Evolutionary conservation across 2,329 filamentous ascomycete genomes (phyloP).

Genomic region (Talaromyces piceae): DNA sequence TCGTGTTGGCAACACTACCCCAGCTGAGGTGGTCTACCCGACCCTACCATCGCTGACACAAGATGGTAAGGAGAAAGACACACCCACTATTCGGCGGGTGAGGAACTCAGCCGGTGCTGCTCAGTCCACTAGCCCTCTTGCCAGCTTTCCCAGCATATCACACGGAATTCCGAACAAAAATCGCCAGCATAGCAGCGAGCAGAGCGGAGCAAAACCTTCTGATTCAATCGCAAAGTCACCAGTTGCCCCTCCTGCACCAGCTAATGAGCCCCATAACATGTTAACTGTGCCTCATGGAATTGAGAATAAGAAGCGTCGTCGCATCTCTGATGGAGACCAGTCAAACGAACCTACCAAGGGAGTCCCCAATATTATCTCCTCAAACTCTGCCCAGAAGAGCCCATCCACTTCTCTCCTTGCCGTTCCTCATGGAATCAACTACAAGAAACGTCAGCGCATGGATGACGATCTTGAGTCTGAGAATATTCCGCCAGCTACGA

Average conservation of each 20-base stretch:
- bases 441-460: slow-evolving; percentile 21
- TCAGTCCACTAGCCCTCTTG: slow-evolving; percentile 15
- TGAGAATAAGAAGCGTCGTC: slow-evolving; percentile 23
- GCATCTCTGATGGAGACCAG: slow-evolving; percentile 12
- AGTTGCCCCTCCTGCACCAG: slow-evolving; percentile 7
- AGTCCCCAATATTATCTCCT: slow-evolving; percentile 15
- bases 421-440: slow-evolving; percentile 31
- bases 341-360: slow-evolving; percentile 14
- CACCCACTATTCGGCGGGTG: slow-evolving; percentile 36
- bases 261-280: slow-evolving; percentile 13
- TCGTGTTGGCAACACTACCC: slow-evolving; percentile 13
- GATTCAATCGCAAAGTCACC: neutral
- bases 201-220: neutral
- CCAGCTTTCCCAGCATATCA: slow-evolving; percentile 27
- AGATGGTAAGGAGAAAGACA: slow-evolving; percentile 19
- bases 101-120: slow-evolving; percentile 23
- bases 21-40: slow-evolving; percentile 29
- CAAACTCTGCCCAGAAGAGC: slow-evolving; percentile 8
- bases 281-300: slow-evolving; percentile 32
- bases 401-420: slow-evolving; percentile 21
- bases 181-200: slow-evolving; percentile 14
- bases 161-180: slow-evolving; percentile 33
- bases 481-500: slow-evolving; percentile 19
- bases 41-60: slow-evolving; percentile 32
- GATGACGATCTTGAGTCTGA: slow-evolving; percentile 12